Evolutionary conservation across 768 basidiomycete genomes (phyloP).

Genomic region (Roridomyces roridus): DNA sequence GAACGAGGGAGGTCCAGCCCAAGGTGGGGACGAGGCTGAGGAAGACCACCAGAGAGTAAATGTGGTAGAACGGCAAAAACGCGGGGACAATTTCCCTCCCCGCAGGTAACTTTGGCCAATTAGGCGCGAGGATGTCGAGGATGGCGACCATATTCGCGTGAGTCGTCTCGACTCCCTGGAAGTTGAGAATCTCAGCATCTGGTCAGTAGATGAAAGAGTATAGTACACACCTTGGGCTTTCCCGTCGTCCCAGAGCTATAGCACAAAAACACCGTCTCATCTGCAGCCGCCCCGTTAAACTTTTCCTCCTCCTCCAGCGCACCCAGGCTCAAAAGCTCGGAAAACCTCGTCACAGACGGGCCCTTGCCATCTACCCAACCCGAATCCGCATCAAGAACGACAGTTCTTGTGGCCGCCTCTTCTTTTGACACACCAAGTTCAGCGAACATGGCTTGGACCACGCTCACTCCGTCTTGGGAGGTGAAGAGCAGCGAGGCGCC

Average conservation of each 20-base stretch:
- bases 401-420: slow-evolving; percentile 16
- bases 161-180: slow-evolving; percentile 40
- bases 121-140: slow-evolving; percentile 39
- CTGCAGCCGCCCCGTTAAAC: slow-evolving; percentile 28
- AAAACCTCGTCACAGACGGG: slow-evolving; percentile 3
- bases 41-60: slow-evolving; percentile 31
- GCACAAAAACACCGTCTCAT: slow-evolving; percentile 34
- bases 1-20: slow-evolving; percentile 60
- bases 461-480: slow-evolving; percentile 44
- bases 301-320: slow-evolving; percentile 27
- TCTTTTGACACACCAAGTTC: slow-evolving; percentile 19
- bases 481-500: slow-evolving; percentile 54
- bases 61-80: slow-evolving; percentile 49
- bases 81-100: slow-evolving; percentile 52
- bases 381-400: slow-evolving; percentile 7
- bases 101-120: slow-evolving; percentile 38
- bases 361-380: slow-evolving; percentile 21
- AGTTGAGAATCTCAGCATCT: background rate
- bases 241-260: slow-evolving; percentile 61
- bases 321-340: slow-evolving; percentile 11
- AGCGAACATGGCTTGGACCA: slow-evolving; percentile 27
- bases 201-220: slow-evolving; percentile 11
- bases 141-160: slow-evolving; percentile 50
- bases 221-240: slow-evolving; percentile 52
- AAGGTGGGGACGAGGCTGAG: slow-evolving; percentile 39